phyloP scores from a whole-genome alignment of 2,329 filamentous ascomycete genomes.

The Dactylellina cionopaga region DNA sequence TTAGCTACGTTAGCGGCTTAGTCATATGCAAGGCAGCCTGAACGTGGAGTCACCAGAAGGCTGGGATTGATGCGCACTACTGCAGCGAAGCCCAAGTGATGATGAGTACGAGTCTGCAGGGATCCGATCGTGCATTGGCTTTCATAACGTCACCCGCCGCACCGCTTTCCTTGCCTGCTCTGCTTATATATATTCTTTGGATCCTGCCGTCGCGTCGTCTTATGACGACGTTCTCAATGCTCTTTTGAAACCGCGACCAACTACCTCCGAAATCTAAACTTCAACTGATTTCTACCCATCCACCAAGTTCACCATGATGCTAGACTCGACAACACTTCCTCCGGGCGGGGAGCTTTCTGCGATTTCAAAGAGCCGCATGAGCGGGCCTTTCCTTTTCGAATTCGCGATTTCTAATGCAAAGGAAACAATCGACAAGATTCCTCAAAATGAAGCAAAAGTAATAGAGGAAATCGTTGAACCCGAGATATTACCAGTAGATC shows the following conservation, averaged over 20 bases:
- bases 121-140: background rate
- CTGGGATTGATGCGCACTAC: too few species aligned
- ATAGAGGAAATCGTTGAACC: background rate
- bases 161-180: background rate
- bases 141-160: conserved; percentile 5
- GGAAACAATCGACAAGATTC: background rate
- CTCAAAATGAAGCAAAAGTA: background rate
- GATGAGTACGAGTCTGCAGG: too few species aligned
- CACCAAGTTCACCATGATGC: background rate
- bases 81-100: too few species aligned
- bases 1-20: too few species aligned
- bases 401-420: conserved; percentile 9
- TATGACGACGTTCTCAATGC: background rate
- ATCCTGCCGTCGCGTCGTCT: conserved; percentile 6
- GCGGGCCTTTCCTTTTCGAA: conserved; percentile 28
- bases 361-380: background rate
- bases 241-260: background rate
- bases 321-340: background rate
- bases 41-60: too few species aligned
- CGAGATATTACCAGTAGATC: background rate
- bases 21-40: too few species aligned
- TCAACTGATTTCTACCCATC: background rate
- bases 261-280: background rate
- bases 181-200: conserved; percentile 1
- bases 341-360: background rate